Base-by-base conservation (phyloP, 768 basidiomycete genomes). In the Hypholoma sublateritium region DNA sequence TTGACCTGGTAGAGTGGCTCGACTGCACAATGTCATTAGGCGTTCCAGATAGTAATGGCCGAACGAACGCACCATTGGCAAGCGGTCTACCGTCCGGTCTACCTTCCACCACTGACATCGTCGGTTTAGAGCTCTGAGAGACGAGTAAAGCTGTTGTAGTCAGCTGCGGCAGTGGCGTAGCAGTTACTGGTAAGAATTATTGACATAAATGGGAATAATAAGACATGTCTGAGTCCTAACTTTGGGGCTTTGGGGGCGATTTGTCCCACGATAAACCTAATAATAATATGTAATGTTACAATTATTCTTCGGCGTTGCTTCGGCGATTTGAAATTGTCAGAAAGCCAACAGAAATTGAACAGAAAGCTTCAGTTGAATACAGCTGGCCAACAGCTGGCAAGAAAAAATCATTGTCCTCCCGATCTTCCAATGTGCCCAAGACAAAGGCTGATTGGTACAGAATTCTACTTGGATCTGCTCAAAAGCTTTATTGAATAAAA, bases 1-100 rank as follows among this genome's bases (percentile, higher is more conserved):
- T 84, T 87, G 51, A 88, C 85, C 67, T 87, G 85, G 61, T 83
- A 83, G 12, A 87, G 65, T 28, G 86, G 80, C 60, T 80, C 80
- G 17, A 60, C 66, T 64, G 42, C 9, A 21, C 17, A 28, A 21
- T 11, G 9, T 43, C 35, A 50, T 9, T 35, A 6, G 8, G n/a
- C 17, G 8, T 28, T 16, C 9, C 25, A 4, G 3, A 7, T n/a
- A 21, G 25, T 39, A 39, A 11, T 24, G 4, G 13, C 5, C 19
- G 17, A 35, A 47, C 25, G 46, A n/a, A 55, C 54, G 37, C 35
- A 55, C 54, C 45, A 49, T 36, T 55, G 9, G 53, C 3, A 12
- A 16, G 43, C 17, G 39, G 6, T 24, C 17, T 22, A n/a, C 35
- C 36, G 7, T 19, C 16, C 46, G 46, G 45, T 21, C 41, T 49